Evolutionary conservation across 108 stramenopile genomes (phyloP).

Genomic region (Cyclotella choctawhatcheeana): DNA sequence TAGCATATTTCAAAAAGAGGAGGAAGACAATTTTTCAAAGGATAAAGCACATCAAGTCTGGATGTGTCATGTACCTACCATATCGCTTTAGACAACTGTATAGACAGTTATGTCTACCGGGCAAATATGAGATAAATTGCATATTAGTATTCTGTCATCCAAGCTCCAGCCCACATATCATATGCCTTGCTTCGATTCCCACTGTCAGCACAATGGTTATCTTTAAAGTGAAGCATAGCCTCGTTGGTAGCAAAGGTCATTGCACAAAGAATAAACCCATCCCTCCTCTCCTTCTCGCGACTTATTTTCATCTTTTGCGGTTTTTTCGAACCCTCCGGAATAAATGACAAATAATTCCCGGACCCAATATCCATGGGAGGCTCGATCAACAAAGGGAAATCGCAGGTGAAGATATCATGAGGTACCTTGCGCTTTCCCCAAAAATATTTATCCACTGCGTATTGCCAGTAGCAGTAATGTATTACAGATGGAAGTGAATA

Average conservation of each 20-base stretch:
- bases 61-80: no score
- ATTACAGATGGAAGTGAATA: conserved; percentile 53
- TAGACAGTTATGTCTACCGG: no score
- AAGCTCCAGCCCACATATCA: conserved; percentile 37
- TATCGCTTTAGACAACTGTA: no score
- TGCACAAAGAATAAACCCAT: conserved; percentile 61
- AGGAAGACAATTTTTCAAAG: no score
- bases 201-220: conserved; percentile 40
- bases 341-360: conserved; percentile 25
- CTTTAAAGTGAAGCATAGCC: conserved; percentile 51
- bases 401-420: conserved; percentile 66
- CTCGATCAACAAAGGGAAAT: conserved; percentile 56
- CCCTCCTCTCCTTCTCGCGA: conserved; percentile 30
- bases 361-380: conserved; percentile 54
- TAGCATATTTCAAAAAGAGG: no score
- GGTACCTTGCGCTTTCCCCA: conserved; percentile 62
- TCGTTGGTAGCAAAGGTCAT: conserved; percentile 57
- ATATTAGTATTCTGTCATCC: no score
- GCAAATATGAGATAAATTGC: no score
- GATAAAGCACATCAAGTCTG: no score
- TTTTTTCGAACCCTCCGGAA: neutral
- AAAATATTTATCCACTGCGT: conserved; percentile 47
- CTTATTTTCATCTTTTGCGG: conserved; percentile 15
- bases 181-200: conserved; percentile 35
- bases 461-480: conserved; percentile 70